Conservation (phyloP, 2,329 filamentous ascomycete species). For the Fusarium buharicum region DNA sequence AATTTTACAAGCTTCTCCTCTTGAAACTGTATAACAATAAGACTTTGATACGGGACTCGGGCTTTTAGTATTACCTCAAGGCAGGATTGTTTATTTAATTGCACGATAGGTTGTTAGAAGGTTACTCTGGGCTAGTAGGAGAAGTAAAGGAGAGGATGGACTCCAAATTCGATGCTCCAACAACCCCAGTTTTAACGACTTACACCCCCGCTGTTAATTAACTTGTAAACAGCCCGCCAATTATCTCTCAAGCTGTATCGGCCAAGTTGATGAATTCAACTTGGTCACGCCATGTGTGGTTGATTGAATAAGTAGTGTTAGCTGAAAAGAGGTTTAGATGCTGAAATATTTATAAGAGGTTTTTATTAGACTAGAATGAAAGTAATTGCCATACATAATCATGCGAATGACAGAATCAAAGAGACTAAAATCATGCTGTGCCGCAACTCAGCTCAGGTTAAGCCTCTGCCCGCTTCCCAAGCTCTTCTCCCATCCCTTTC, state of each 20-base stretch:
- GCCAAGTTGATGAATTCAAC: conserved; percentile 2
- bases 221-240: conserved; percentile 2
- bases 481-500: conserved; percentile 11
- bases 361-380: not conserved
- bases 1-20: not conserved
- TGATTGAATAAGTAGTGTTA: conserved; percentile 1
- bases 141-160: not conserved
- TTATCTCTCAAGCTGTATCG: conserved; percentile 2
- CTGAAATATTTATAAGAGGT: not conserved
- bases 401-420: too few relatives aligned
- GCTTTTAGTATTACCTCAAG: not conserved
- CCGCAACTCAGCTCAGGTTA: conserved; percentile 1
- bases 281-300: conserved; percentile 4
- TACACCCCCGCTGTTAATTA: conserved; percentile 5
- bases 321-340: not conserved
- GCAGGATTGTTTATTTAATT: not conserved
- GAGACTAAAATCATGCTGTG: not conserved
- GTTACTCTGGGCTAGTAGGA: not conserved
- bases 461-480: conserved; percentile 5
- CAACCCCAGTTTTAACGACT: conserved; percentile 11
- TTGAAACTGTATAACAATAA: not conserved
- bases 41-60: too few relatives aligned
- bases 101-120: not conserved
- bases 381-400: too few relatives aligned
- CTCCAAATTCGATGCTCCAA: conserved; percentile 1